Conservation (phyloP, 2,329 filamentous ascomycete species). For the Cyphellophora europaea region DNA sequence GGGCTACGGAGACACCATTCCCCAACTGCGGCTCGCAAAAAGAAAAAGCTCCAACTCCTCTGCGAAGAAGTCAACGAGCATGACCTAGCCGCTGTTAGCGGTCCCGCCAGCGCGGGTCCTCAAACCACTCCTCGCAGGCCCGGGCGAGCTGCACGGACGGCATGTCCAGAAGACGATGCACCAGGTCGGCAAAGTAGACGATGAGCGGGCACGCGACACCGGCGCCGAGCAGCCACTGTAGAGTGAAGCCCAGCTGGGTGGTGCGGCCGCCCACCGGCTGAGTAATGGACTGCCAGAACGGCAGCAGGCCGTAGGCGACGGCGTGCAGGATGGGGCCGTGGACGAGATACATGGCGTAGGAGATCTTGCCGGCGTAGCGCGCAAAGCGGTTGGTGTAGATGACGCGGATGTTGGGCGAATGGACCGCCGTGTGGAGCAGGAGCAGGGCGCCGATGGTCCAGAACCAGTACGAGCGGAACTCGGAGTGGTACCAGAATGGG, state of each 20-base stretch:
- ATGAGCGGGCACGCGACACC: background rate
- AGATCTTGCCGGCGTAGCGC: conserved; percentile 55
- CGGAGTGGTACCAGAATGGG: background rate
- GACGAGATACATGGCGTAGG: conserved; percentile 54
- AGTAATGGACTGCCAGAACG: background rate
- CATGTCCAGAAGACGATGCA: background rate
- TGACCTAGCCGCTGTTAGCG: background rate
- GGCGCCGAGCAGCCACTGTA: background rate
- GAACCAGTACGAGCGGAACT: background rate
- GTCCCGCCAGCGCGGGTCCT: background rate
- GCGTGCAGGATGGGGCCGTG: conserved; percentile 49
- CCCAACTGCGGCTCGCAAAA: too few relatives aligned
- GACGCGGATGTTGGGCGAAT: background rate
- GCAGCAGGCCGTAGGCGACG: conserved; percentile 2
- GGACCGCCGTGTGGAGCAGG: background rate
- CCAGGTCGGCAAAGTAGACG: background rate
- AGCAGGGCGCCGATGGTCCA: background rate
- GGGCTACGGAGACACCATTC: too few relatives aligned
- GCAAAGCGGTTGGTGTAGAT: conserved; percentile 41
- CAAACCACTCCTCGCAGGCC: background rate
- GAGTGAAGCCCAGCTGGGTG: background rate
- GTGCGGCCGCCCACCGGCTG: background rate
- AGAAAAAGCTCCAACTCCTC: too few relatives aligned
- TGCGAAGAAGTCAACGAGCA: too few relatives aligned
- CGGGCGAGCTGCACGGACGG: background rate